Base-by-base conservation (phyloP, 139 green algal species). In the Asterochloris erici region DNA sequence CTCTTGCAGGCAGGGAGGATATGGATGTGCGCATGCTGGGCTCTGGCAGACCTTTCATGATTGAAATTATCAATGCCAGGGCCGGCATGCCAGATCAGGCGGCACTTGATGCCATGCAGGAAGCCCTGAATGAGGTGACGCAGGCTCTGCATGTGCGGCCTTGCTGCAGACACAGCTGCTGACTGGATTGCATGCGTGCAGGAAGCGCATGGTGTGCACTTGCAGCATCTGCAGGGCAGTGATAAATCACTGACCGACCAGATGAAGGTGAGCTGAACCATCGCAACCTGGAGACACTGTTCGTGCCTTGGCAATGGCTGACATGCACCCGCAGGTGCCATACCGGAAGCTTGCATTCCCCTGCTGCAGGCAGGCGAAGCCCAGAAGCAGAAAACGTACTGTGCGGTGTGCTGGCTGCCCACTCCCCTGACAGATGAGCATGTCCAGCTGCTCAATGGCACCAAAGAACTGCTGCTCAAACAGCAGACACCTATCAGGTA, bases 11-110 rank as follows among this genome's bases (percentile, higher is more conserved):
- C 10, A 84, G 95, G 12, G 95, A 98, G 86, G 95, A 98, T 87
- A 87, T 93, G 13, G 94, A 98, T 79, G 95, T 97, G 63, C 91
- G 93, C 77, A 97, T 97, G 94, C 89, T 97, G 79, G 94, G 95
- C 27, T 77, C 76, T 0, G 95, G 95, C 0, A 86, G 95, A 19
- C 95, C 95, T 0, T 98, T 97, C 86, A 86, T 94, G 16, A 66
- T 97, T 62, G 90, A 97, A 84, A 75, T 96, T 14, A 64, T 83
- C 60, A 90, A 95, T 29, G 87, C 91, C 9, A 77, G 87, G 66
- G 27, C 54, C 2, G 38, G 9, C 13, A 68, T 83, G 27, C 78
- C 82, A 11, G n/a, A 14, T 14, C 47, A 74, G 12, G 62, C 77
- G 10, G 6, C 12, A 14, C 70, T 85, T 24, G 27, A 76, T 10